A percentile compares a stretch with the other conserved stretches of the same genome.
Evolutionary conservation across 116 monocot species (phyloP).

Genomic region (Cymodocea nodosa): DNA sequence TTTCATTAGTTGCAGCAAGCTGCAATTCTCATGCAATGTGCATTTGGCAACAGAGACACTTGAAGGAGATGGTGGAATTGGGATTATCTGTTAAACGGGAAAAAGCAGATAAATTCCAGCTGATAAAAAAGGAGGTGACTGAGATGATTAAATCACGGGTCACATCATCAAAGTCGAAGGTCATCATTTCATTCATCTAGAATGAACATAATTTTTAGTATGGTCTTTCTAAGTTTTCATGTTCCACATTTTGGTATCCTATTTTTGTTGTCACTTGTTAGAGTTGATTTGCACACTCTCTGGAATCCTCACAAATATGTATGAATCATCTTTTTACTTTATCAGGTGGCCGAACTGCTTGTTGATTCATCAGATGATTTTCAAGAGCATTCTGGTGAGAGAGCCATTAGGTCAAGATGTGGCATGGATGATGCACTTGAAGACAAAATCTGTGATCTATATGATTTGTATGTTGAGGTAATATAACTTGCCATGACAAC

Average conservation of each 20-base stretch:
- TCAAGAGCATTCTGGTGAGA: slow-evolving; percentile 40
- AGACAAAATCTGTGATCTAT: slow-evolving; percentile 90
- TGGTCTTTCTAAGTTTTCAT: not conserved
- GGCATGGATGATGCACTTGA: slow-evolving; percentile 71
- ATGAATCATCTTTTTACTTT: not conserved
- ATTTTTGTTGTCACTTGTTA: not conserved
- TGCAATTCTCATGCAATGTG: not conserved
- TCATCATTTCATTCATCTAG: slow-evolving; percentile 1
- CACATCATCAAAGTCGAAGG: slow-evolving; percentile 44
- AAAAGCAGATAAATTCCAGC: slow-evolving; percentile 64
- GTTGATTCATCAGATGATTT: slow-evolving; percentile 76
- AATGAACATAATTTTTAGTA: not conserved
- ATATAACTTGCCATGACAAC: not conserved
- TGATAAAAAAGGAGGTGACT: slow-evolving; percentile 72
- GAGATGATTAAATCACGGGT: slow-evolving; percentile 69
- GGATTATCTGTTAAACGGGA: slow-evolving; percentile 74
- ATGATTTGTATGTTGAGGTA: slow-evolving; percentile 98
- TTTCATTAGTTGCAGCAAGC: not conserved
- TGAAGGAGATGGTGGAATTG: slow-evolving; percentile 87
- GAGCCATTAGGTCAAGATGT: slow-evolving; percentile 35
- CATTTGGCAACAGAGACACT: slow-evolving; percentile 44
- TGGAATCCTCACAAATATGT: not conserved
- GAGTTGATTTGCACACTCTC: not conserved
- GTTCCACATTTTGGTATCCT: not conserved
- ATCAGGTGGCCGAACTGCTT: slow-evolving; percentile 49